Conservation (phyloP, 805 yeast genomes). For the Ogataea kodamae region DNA sequence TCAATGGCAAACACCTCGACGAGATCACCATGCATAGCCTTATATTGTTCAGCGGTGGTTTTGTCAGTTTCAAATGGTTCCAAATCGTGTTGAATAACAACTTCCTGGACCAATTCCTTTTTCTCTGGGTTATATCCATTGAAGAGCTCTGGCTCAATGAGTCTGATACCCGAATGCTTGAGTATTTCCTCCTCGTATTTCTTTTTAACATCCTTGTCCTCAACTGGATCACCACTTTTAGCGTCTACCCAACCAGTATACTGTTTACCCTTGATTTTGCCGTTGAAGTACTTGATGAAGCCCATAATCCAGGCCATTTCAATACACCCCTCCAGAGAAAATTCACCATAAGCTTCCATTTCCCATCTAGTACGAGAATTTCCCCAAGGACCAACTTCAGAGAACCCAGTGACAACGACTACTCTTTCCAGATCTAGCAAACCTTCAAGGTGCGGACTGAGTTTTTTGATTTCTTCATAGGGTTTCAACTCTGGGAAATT, state of each 20-base stretch:
- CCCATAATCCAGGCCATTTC: conserved; percentile 99
- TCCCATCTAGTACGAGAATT: conserved; percentile 99
- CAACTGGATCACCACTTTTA: conserved; percentile 88
- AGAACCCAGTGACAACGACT: conserved; percentile 94
- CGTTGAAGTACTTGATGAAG: conserved; percentile 90
- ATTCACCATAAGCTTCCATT: conserved; percentile 94
- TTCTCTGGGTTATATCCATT: conserved; percentile 91
- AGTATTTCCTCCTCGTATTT: conserved; percentile 87
- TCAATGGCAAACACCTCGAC: conserved; percentile 87
- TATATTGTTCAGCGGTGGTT: conserved; percentile 93
- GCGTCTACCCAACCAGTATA: conserved; percentile 98
- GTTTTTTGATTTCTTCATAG: conserved; percentile 64
- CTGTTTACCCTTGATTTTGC: conserved; percentile 82
- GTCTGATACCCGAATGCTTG: conserved; percentile 94
- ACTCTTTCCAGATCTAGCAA: conserved; percentile 88
- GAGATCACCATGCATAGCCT: conserved; percentile 88
- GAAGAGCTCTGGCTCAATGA: conserved; percentile 93
- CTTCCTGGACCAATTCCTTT: conserved; percentile 92
- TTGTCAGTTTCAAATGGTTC: conserved; percentile 94
- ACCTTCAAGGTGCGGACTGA: conserved; percentile 78
- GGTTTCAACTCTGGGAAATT: conserved; percentile 87
- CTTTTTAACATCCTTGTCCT: conserved; percentile 87
- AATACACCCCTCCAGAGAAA: conserved; percentile 94
- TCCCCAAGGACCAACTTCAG: conserved; percentile 99
- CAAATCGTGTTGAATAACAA: conserved; percentile 92